A percentile compares a stretch with the other conserved stretches of the same genome.
Evolutionary conservation across 768 basidiomycete genomes (phyloP).

Genomic region (Boletales sp.): DNA sequence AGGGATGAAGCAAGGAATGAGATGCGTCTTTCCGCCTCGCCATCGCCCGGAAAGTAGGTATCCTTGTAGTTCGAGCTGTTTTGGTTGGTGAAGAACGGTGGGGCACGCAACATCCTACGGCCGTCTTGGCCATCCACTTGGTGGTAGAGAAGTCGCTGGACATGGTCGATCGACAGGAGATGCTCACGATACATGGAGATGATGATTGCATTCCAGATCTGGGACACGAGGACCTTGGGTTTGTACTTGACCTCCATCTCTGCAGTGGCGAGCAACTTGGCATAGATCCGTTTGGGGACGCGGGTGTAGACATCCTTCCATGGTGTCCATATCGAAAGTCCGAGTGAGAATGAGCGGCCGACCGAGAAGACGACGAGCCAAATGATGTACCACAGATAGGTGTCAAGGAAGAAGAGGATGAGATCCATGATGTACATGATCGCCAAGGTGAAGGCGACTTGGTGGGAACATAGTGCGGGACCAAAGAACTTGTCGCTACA

Average conservation of each 20-base stretch:
- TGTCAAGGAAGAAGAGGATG: constrained; percentile 97
- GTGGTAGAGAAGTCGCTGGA: constrained; percentile 95
- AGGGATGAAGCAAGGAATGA: constrained; percentile 98
- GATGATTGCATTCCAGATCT: constrained; percentile 99
- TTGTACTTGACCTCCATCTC: constrained; percentile 99
- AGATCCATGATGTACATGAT: constrained; percentile 99
- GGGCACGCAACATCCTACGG: constrained; percentile 88
- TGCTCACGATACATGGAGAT: constrained; percentile 99
- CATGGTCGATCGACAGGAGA: constrained; percentile 94
- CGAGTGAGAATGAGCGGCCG: constrained; percentile 84
- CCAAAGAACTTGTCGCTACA: constrained; percentile 88
- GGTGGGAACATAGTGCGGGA: constrained; percentile 77
- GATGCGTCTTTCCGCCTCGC: constrained; percentile 96
- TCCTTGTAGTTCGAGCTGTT: constrained; percentile 62
- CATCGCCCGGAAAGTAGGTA: constrained; percentile 90
- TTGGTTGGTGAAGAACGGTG: constrained; percentile 97
- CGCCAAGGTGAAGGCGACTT: constrained; percentile 89
- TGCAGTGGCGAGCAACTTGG: constrained; percentile 89
- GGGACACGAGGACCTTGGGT: constrained; percentile 97
- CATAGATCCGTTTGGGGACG: constrained; percentile 96
- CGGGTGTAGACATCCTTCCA: constrained; percentile 98
- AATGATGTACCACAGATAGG: constrained; percentile 99
- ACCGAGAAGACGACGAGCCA: constrained; percentile 97
- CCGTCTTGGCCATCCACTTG: constrained; percentile 91
- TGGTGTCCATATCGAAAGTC: constrained; percentile 97